phyloP scores from a whole-genome alignment of 805 yeast genomes.

The Cyberlindnera amylophila region DNA sequence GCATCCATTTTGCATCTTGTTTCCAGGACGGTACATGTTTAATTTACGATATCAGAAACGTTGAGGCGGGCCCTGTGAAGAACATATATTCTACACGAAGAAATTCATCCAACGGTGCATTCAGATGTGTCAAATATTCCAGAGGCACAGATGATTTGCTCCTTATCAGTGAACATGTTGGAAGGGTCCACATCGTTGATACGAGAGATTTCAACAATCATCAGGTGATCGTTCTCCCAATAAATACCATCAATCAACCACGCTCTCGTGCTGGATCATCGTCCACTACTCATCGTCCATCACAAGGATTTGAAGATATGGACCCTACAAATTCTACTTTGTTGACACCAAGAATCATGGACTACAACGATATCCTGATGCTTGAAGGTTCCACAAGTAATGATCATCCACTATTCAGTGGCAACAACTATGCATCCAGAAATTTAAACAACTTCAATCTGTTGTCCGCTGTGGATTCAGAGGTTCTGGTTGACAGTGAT shows the following conservation, averaged over 20 bases:
- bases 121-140: conserved; percentile 59
- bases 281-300: conserved; percentile 5
- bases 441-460: conserved; percentile 24
- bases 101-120: conserved; percentile 55
- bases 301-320: not conserved
- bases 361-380: conserved; percentile 22
- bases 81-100: conserved; percentile 59
- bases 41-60: conserved; percentile 71
- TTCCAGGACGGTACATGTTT: conserved; percentile 84
- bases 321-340: conserved; percentile 1
- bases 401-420: not conserved
- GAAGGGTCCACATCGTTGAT: conserved; percentile 82
- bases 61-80: conserved; percentile 44
- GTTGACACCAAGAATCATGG: conserved; percentile 23
- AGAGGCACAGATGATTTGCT: conserved; percentile 71
- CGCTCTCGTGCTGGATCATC: conserved; percentile 11
- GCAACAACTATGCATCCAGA: conserved; percentile 16
- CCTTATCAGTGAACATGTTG: conserved; percentile 78
- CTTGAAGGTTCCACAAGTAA: conserved; percentile 17
- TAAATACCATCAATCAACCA: conserved; percentile 16
- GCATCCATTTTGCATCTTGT: conserved; percentile 67
- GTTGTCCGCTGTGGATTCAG: conserved; percentile 16
- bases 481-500: conserved; percentile 16
- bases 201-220: conserved; percentile 69
- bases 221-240: conserved; percentile 70